Conservation (phyloP, 2,329 filamentous ascomycete genomes). For the Ophiostoma angusticollis region DNA sequence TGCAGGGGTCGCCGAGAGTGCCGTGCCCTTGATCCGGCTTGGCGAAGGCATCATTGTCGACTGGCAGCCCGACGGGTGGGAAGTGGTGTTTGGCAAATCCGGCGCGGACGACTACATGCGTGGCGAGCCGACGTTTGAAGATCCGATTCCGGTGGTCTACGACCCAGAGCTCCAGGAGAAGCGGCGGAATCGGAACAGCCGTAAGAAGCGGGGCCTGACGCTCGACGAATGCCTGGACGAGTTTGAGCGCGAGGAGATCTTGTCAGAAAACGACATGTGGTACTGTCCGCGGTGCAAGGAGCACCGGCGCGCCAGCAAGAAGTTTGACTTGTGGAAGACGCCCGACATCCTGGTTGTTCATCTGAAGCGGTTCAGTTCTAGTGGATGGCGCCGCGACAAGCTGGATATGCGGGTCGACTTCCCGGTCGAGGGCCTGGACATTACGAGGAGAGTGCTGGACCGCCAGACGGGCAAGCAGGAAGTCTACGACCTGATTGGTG, state of each 20-base stretch:
- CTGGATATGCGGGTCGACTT: conserved; percentile 86
- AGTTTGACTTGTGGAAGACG: conserved; percentile 92
- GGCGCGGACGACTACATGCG: conserved; percentile 34
- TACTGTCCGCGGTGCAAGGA: conserved; percentile 95
- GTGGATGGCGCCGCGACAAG: conserved; percentile 74
- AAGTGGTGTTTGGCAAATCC: conserved; percentile 52
- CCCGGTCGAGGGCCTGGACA: conserved; percentile 73
- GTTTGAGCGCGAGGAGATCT: conserved; percentile 83
- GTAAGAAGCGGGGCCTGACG: conserved; percentile 63
- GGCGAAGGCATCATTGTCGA: conserved; percentile 81
- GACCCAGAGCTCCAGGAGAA: conserved; percentile 54
- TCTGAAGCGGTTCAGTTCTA: conserved; percentile 86
- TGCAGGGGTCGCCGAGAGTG: conserved; percentile 23
- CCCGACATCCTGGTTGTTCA: conserved; percentile 93
- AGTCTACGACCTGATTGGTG: conserved; percentile 85
- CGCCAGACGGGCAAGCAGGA: conserved; percentile 70
- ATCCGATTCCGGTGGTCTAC: conserved; percentile 30
- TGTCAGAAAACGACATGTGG: conserved; percentile 95
- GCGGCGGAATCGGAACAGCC: conserved; percentile 48
- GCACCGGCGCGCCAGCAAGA: conserved; percentile 83
- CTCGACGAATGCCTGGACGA: conserved; percentile 88
- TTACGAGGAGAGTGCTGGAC: conserved; percentile 66
- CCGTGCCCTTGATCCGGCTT: conserved; percentile 58
- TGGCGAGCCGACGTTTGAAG: conserved; percentile 47
- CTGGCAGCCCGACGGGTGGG: conserved; percentile 60